Evolutionary conservation across 768 basidiomycete species (phyloP).

Genomic region (Clitopilus hobsonii): DNA sequence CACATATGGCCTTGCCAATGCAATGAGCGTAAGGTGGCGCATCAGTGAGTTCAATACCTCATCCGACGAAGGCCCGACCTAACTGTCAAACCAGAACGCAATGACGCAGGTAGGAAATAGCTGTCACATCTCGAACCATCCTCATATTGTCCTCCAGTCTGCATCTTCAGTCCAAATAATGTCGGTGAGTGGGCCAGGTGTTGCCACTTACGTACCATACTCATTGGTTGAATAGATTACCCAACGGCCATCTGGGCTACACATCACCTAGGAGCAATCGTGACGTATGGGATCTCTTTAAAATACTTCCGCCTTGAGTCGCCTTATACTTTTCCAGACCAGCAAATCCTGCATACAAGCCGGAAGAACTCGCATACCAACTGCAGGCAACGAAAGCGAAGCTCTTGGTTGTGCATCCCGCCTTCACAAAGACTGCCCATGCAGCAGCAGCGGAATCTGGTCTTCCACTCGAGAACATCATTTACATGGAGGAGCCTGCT

Average conservation of each 20-base stretch:
- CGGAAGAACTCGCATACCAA: constrained; percentile 57
- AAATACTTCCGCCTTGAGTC: neutral
- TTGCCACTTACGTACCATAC: neutral
- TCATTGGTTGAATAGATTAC: constrained; percentile 38
- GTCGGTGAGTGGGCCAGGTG: constrained; percentile 34
- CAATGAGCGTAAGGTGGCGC: constrained; percentile 39
- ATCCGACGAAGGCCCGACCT: neutral
- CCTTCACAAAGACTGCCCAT: constrained; percentile 35
- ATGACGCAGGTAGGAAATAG: constrained; percentile 42
- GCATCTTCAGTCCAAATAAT: constrained; percentile 62
- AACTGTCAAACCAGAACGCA: constrained; percentile 28
- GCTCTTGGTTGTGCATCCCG: constrained; percentile 45
- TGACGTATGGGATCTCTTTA: constrained; percentile 40
- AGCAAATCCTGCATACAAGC: constrained; percentile 57
- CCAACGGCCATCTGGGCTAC: constrained; percentile 53
- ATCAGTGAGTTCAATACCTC: constrained; percentile 32
- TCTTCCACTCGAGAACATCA: constrained; percentile 37
- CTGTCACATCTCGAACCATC: neutral
- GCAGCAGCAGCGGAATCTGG: constrained; percentile 37
- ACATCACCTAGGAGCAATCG: constrained; percentile 51
- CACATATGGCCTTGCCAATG: constrained; percentile 51
- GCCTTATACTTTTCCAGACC: constrained; percentile 34
- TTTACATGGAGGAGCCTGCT: constrained; percentile 26
- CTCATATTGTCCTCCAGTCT: constrained; percentile 31
- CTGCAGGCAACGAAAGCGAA: constrained; percentile 41